Evolutionary conservation across 331 rosid genomes (phyloP), one percentile per base, ranked within the genome.

Genomic region (Pyrus hybrid): DNA sequence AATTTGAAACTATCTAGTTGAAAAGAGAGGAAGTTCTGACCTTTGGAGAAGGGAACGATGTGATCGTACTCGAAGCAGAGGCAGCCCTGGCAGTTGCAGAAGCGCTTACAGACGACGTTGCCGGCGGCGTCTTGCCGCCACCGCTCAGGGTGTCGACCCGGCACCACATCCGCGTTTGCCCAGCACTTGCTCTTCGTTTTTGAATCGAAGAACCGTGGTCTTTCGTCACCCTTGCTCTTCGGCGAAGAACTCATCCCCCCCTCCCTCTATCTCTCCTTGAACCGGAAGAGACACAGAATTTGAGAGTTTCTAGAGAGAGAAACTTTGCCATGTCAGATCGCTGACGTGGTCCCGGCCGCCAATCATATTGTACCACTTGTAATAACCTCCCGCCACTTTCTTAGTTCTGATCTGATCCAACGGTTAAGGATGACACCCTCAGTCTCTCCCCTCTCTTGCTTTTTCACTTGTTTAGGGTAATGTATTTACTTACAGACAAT

Each of bases 51-150:
- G 25, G 96, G 99, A 26, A 92, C 67, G 78, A 88, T 92, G 79
- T 94, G 99, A 72, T 94, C 97, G 76, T 90, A 92, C 89, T 94
- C 93, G 67, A 90, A 94, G 86, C 97, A 94, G 82, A 94, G 99
- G 82, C 96, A 92, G 49, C 97, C 97, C 41, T 81, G 88, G 79
- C 99, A 90, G 79, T 92, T 90, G 82, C 86, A 81, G 87, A 92
- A 90, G 80, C 97, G 99, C 81, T 88, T 92, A 80, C 99, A 94
- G 71, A 94, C 97, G 33, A 90, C 35, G 85, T 93, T 93, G 8
- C 94, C 96, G 22, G 97, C 96, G 65, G 91, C 87, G 83, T 93
- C 98, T 71, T 87, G 75, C 77, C 98, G 96, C 97, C 99, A 94
- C 83, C 99, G 65, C 71, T 94, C 97, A 2, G 99, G 99, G 63